A percentile compares a stretch with the other conserved stretches of the same genome.
Evolutionary conservation across 345 rosid species (phyloP).

Genomic region (Hibiscus mutabilis): DNA sequence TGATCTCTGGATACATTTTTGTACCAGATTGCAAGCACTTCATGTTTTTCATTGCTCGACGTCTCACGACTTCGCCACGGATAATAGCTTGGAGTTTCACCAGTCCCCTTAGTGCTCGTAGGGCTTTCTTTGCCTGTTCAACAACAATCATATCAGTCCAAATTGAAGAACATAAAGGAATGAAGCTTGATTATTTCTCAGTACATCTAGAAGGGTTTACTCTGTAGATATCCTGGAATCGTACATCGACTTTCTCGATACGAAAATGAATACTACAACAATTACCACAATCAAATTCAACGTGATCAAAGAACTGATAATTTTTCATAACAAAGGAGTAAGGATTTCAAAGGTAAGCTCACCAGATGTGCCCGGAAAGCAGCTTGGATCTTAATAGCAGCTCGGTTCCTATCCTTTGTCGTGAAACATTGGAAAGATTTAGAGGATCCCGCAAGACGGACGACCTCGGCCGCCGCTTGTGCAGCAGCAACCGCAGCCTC

Average conservation of each 20-base stretch:
- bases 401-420: slow-evolving; percentile 24
- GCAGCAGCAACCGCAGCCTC: slow-evolving; percentile 91
- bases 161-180: background rate
- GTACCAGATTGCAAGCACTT: slow-evolving; percentile 26
- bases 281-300: background rate
- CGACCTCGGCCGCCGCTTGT: slow-evolving; percentile 88
- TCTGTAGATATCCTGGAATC: too few species aligned
- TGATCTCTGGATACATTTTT: slow-evolving; percentile 20
- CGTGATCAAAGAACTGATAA: background rate
- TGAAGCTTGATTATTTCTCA: too few species aligned
- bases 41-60: slow-evolving; percentile 20
- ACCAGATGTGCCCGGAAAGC: slow-evolving; percentile 77
- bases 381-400: slow-evolving; percentile 75
- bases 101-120: slow-evolving; percentile 71
- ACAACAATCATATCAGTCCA: slow-evolving; percentile 12
- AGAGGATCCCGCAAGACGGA: slow-evolving; percentile 47
- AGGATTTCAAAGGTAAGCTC: slow-evolving; percentile 18
- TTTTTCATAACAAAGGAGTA: background rate
- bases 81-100: slow-evolving; percentile 86
- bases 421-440: slow-evolving; percentile 24
- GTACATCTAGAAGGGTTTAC: too few species aligned
- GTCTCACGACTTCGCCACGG: slow-evolving; percentile 68
- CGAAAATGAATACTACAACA: background rate
- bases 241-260: too few species aligned
- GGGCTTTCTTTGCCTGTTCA: slow-evolving; percentile 83